phyloP scores from a whole-genome alignment of 768 basidiomycete genomes.

The Strobilomyces dryophilus region DNA sequence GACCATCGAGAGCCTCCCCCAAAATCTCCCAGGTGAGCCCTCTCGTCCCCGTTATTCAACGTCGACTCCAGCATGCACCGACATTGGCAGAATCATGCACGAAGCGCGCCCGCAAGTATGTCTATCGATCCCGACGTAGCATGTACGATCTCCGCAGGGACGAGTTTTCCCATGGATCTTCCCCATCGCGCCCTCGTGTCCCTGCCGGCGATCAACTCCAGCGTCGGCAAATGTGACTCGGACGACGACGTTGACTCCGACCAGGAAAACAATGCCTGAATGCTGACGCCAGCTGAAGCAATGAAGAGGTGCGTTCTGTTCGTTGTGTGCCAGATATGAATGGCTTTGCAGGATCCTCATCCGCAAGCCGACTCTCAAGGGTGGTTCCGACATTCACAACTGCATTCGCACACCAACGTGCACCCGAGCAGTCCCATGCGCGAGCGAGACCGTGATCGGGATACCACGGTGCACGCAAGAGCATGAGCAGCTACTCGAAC shows the following conservation, averaged over 20 bases:
- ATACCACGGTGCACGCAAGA: not conserved
- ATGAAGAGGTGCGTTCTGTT: conserved; percentile 13
- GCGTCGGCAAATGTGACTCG: conserved; percentile 21
- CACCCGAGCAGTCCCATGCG: conserved; percentile 10
- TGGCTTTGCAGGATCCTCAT: conserved; percentile 17
- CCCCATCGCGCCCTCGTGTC: conserved; percentile 23
- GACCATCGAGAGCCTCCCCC: no score
- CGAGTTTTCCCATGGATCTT: conserved; percentile 3
- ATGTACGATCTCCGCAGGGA: conserved; percentile 11
- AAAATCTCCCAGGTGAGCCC: no score
- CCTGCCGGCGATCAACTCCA: conserved; percentile 28
- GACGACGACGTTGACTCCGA: conserved; percentile 28
- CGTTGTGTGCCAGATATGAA: conserved; percentile 9
- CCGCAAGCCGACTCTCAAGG: no score
- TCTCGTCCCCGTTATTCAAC: no score
- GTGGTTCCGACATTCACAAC: no score
- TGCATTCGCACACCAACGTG: no score
- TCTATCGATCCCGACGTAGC: conserved; percentile 16
- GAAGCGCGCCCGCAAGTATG: conserved; percentile 19
- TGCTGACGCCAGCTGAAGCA: conserved; percentile 11
- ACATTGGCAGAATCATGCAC: conserved; percentile 65
- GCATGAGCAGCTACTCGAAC: conserved; percentile 14
- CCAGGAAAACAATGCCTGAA: conserved; percentile 25
- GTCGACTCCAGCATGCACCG: conserved; percentile 84
- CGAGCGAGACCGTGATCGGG: conserved; percentile 21